Conservation (phyloP, 2,329 filamentous ascomycete species). For the Helotiales sp. region DNA sequence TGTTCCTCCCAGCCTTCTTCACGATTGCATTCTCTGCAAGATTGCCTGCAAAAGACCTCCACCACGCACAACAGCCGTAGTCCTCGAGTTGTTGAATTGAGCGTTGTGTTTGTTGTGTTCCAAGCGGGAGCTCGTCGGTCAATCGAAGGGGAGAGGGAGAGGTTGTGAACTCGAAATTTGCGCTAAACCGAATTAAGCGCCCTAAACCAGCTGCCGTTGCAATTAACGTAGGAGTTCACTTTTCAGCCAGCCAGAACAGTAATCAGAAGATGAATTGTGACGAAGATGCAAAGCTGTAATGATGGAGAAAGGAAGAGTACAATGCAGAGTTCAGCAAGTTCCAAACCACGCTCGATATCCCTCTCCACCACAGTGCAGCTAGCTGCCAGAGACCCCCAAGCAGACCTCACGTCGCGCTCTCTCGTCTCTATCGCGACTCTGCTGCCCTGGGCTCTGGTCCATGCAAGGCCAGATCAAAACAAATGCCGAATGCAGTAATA, state of each 20-base stretch:
- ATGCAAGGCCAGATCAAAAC: constrained; percentile 39
- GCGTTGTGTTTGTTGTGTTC: constrained; percentile 19
- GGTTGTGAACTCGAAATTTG: constrained; percentile 7
- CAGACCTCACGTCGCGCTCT: constrained; percentile 36
- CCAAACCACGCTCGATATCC: constrained; percentile 14
- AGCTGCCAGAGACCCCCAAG: constrained; percentile 16
- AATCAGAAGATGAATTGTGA: background rate
- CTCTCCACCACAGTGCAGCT: constrained; percentile 23
- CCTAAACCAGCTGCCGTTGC: background rate
- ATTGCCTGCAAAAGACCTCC: constrained; percentile 23
- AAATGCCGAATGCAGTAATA: constrained; percentile 37
- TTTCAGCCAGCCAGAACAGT: background rate
- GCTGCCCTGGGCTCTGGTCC: constrained; percentile 19
- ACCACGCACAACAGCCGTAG: constrained; percentile 17
- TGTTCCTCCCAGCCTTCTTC: constrained; percentile 19
- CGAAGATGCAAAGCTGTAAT: background rate
- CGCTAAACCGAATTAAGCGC: constrained; percentile 20
- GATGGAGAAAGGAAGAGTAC: constrained; percentile 8
- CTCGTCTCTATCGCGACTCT: constrained; percentile 37
- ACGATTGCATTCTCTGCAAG: constrained; percentile 26
- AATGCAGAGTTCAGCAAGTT: background rate
- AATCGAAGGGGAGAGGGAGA: constrained; percentile 12
- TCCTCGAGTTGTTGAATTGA: constrained; percentile 8
- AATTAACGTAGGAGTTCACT: constrained; percentile 9
- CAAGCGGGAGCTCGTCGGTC: constrained; percentile 6